Percentiles rank a stretch among this genome's conserved stretches.
These are phyloP conservation scores for Fragaria vesca DNA, from an alignment of 306 rosid species.

Conservation along the genomic window DNA sequence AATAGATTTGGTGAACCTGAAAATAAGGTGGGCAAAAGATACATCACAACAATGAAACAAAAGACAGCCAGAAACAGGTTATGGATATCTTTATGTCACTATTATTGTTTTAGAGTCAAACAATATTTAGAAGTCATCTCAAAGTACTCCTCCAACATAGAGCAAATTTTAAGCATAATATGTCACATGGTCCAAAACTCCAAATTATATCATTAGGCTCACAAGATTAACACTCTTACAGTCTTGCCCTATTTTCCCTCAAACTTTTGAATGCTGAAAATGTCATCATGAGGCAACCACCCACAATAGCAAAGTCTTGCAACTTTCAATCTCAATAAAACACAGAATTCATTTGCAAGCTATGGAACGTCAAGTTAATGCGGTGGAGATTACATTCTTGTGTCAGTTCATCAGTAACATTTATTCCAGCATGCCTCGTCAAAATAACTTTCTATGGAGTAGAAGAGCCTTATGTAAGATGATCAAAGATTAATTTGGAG, in stretches of 20 bases:
- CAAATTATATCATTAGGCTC: not conserved
- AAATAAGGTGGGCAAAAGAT: slow-evolving; percentile 2
- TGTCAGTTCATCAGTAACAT: not conserved
- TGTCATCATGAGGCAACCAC: not conserved
- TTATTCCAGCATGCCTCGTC: too few relatives aligned
- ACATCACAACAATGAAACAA: slow-evolving; percentile 19
- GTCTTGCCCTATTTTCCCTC: not conserved
- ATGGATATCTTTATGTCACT: not conserved
- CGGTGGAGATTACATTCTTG: not conserved
- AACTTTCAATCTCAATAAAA: not conserved
- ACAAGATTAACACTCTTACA: not conserved
- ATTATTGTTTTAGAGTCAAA: not conserved
- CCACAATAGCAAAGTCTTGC: not conserved
- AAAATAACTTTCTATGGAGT: not conserved
- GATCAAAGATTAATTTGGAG: not conserved
- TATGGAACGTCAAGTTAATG: not conserved
- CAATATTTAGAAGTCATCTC: not conserved
- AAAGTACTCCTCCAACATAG: not conserved
- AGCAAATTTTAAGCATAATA: not conserved
- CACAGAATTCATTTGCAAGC: not conserved
- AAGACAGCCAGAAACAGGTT: not conserved
- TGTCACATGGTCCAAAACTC: not conserved
- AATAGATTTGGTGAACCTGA: slow-evolving; percentile 67
- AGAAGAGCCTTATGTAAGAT: not conserved
- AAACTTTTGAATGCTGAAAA: not conserved